These are phyloP conservation scores for Willaertia magna DNA, from an alignment of 208 protist genomes.

Conservation along the genomic window DNA sequence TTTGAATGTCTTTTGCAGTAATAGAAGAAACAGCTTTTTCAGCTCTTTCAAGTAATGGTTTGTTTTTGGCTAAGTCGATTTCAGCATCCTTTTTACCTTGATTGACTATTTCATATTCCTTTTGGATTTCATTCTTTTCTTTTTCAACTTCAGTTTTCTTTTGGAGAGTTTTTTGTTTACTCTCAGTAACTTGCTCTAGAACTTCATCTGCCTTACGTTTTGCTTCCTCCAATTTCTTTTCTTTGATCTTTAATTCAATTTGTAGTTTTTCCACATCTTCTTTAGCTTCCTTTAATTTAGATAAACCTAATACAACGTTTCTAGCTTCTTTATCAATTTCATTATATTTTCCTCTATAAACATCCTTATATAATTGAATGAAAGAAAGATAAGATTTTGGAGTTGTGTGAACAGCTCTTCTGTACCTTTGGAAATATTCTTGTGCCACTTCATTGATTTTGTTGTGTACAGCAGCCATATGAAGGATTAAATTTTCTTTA, in stretches of 20 bases:
- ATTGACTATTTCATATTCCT: constrained; percentile 68
- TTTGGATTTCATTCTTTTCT: constrained; percentile 69
- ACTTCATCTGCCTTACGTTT: constrained; percentile 74
- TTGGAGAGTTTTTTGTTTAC: constrained; percentile 80
- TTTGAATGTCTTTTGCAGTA: constrained; percentile 74
- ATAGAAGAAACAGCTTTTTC: constrained; percentile 83
- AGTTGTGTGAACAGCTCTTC: constrained; percentile 75
- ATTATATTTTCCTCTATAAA: constrained; percentile 77
- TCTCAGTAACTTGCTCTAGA: constrained; percentile 77
- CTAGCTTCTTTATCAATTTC: constrained; percentile 69
- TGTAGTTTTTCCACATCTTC: constrained; percentile 82
- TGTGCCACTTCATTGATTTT: constrained; percentile 68
- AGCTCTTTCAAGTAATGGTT: constrained; percentile 76
- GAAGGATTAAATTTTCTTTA: constrained; percentile 66
- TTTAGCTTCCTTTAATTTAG: constrained; percentile 78
- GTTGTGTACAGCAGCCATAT: constrained; percentile 73
- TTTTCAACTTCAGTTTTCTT: constrained; percentile 80
- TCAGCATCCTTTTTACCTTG: constrained; percentile 82
- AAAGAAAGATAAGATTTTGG: constrained; percentile 83
- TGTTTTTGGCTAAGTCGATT: constrained; percentile 74
- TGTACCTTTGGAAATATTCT: constrained; percentile 76
- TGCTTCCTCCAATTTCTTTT: constrained; percentile 71
- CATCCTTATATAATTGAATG: constrained; percentile 70
- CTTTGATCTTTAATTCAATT: constrained; percentile 81
- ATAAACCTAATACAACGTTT: constrained; percentile 79